Base-by-base conservation (phyloP, 2,329 filamentous ascomycete species). In the Aspergillus fischeri region DNA sequence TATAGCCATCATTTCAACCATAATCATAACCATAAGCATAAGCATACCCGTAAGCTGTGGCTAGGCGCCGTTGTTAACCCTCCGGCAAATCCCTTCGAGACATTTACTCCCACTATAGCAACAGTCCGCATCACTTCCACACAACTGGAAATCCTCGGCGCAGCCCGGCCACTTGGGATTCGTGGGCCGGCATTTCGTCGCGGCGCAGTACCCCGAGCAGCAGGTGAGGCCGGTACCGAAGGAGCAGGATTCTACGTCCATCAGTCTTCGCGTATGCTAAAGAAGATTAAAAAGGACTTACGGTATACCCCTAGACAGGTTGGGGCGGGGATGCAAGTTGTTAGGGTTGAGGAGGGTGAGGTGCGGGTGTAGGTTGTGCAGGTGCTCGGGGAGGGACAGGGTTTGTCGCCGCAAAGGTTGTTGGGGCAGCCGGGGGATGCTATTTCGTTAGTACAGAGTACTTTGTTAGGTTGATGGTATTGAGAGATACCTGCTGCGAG, bases 121-220 rank as follows among this genome's bases (percentile, higher is more conserved):
- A 48, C 68, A 70, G 35, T 68, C 63, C 35, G 62, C 62, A 53
- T 71, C 67, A 1, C 45, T 52, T n/a, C 63, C 42, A 28, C 67
- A 70, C 21, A 62, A 58, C 9, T 64, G 65, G 42, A 61, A 53
- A 54, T 70, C 67, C 56, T 71, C 69, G 5, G 60, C 60, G 24
- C 69, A 70, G 9, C 35, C 48, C 0, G 69, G 67, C 67, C 67
- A 70, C n/a, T 65, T 52, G 3, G 57, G 35, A 53, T 70, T 67
- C 1, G 68, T 70, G 20, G 65, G 58, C 24, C 69, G 63, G 53
- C 69, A 70, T 28, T 65, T 66, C 1, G 55, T 68, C 3, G 67
- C 69, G 4, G 67, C 68, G 21, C 70, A 70, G 44, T 70, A 69
- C 9, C 62, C 63, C 2, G 68, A 70, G 61, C 68, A 72, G 53